Evolutionary conservation across 768 basidiomycete species (phyloP), one percentile per base, ranked within the genome.

Genomic region (Phylloporus rhodoxanthus): DNA sequence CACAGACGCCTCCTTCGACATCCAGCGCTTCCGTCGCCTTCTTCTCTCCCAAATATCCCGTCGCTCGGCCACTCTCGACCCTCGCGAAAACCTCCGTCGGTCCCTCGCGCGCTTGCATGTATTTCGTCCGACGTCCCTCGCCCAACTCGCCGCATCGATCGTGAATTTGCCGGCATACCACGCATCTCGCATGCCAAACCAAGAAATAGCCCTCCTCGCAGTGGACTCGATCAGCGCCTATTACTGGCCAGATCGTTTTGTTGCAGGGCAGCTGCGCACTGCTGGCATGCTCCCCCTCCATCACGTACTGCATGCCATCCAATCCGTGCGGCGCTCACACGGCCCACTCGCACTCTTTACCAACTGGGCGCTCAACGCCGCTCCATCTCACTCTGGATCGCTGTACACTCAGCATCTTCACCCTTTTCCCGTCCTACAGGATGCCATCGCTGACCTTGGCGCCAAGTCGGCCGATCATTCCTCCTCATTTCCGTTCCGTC

Each of bases 201-300:
- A 70, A 28, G 81, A 82, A 52, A 73, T 91, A 10, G 82, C 81
- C 6, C 57, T 89, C 47, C 66, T 93, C 32, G 80, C 79, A 9
- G 70, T 92, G 40, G 90, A 93, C 66, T 89, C 88, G 13, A 65
- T 89, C 50, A 84, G 83, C 62, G 64, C 86, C 0, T 88, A 84
- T 60, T 79, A 87, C 66, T 92, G 91, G 90, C 53, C 75, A 3
- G 89, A 92, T 62, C 79, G 84, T 36, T 83, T 81, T 60, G 70
- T 72, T 33, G 67, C 69, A 26, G 87, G 90, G 64, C 80, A 80
- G 55, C 53, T 72, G 45, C 75, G 69, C 32, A 53, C 57, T 15
- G 49, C 55, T 33, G 47, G 50, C 30, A 45, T 56, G 30, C 68
- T 58, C 44, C 68, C 77, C 15, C 65, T 82, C 19, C 69, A 72